Conservation (phyloP, 345 rosid genomes). For the Pelargonium nanum region DNA sequence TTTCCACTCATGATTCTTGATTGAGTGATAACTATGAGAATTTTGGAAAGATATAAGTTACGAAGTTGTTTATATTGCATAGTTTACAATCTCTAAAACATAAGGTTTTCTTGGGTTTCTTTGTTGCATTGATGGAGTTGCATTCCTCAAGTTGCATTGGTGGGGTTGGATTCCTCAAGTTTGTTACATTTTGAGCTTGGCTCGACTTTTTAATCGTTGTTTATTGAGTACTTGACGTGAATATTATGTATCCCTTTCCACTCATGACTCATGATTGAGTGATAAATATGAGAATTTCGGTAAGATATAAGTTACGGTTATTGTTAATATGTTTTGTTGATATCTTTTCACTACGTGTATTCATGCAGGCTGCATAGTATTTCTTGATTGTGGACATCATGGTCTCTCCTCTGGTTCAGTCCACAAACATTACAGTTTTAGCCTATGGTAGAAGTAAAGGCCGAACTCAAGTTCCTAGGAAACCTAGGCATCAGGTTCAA, state of each 20-base stretch:
- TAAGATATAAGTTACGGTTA: too few species aligned
- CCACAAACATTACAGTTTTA: constrained; percentile 31
- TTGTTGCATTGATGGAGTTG: too few species aligned
- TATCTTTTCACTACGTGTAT: background rate
- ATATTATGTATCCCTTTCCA: background rate
- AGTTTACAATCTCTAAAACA: background rate
- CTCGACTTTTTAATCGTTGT: background rate
- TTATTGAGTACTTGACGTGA: background rate
- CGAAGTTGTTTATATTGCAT: background rate
- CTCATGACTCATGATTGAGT: background rate
- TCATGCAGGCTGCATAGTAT: background rate
- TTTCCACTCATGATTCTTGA: background rate
- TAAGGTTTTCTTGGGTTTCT: too few species aligned
- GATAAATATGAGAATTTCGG: background rate
- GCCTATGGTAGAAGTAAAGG: constrained; percentile 29
- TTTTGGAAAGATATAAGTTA: too few species aligned
- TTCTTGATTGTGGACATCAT: constrained; percentile 17
- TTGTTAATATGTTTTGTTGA: background rate
- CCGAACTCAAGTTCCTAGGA: constrained; percentile 33
- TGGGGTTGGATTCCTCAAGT: background rate
- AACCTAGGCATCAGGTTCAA: constrained; percentile 30
- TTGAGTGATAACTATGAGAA: background rate
- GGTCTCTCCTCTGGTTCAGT: constrained; percentile 55
- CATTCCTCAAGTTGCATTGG: background rate
- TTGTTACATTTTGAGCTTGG: background rate